Conservation (phyloP, 352 stramenopile genomes). For the Globisporangium splendens region DNA sequence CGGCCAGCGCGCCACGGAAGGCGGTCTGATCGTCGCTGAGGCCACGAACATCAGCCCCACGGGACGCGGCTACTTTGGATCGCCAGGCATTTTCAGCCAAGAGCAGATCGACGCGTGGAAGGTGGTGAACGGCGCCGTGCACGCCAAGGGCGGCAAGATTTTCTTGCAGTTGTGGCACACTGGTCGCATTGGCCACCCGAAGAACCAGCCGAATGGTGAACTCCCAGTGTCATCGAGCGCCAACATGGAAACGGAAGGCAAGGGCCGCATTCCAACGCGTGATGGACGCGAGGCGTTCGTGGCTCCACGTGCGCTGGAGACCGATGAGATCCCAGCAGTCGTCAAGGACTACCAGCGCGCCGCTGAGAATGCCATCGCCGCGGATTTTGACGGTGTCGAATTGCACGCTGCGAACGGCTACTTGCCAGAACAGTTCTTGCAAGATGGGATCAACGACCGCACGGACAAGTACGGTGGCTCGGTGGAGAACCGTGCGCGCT, state of each 20-base stretch:
- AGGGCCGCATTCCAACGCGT: constrained; percentile 16
- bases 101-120: constrained; percentile 45
- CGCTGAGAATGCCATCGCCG: constrained; percentile 58
- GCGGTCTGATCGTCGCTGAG: constrained; percentile 37
- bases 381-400: constrained; percentile 90
- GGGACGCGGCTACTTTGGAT: constrained; percentile 18
- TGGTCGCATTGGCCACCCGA: constrained; percentile 47
- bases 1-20: constrained; percentile 25
- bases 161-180: constrained; percentile 76
- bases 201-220: constrained; percentile 32
- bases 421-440: constrained; percentile 90
- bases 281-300: constrained; percentile 22
- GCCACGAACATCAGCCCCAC: constrained; percentile 26
- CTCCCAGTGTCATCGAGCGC: constrained; percentile 31
- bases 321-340: constrained; percentile 56
- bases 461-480: constrained; percentile 86
- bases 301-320: constrained; percentile 45
- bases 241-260: constrained; percentile 8
- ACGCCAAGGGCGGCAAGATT: constrained; percentile 56
- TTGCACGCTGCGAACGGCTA: constrained; percentile 91
- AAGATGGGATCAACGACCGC: constrained; percentile 77
- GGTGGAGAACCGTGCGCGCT: constrained; percentile 78
- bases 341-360: constrained; percentile 64
- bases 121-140: constrained; percentile 42
- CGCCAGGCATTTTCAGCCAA: constrained; percentile 36